These are phyloP conservation scores for Calocybe cyanea DNA, from an alignment of 768 basidiomycete species.

Conservation along the genomic window DNA sequence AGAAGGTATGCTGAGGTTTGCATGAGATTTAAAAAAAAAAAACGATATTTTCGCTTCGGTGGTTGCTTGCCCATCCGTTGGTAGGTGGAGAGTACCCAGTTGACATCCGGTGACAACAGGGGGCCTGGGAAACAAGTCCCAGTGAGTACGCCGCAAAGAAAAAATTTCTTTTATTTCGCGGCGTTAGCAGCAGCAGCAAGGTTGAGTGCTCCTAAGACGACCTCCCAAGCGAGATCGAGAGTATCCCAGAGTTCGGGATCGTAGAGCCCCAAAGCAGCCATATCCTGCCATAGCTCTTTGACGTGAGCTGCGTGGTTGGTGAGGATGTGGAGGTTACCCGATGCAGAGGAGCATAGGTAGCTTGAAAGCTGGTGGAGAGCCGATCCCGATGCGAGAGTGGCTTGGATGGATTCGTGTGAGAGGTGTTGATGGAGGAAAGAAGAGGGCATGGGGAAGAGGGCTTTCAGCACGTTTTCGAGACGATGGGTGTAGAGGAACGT, in stretches of 20 bases:
- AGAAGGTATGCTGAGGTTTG: too few relatives aligned
- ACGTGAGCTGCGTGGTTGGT: conserved; percentile 62
- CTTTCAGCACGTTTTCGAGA: conserved; percentile 51
- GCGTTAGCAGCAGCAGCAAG: too few relatives aligned
- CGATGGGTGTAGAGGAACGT: conserved; percentile 79
- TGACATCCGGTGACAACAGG: too few relatives aligned
- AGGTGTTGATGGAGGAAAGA: conserved; percentile 37
- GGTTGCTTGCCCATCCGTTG: too few relatives aligned
- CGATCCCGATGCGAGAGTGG: conserved; percentile 42
- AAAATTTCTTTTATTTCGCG: too few relatives aligned
- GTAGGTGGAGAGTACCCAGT: too few relatives aligned
- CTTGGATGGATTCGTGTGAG: conserved; percentile 40
- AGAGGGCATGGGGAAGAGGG: conserved; percentile 58
- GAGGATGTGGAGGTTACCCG: conserved; percentile 38
- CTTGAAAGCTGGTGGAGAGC: conserved; percentile 53
- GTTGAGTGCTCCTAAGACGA: conserved; percentile 57
- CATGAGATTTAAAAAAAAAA: too few relatives aligned
- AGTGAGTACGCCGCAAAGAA: too few relatives aligned
- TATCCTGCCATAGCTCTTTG: conserved; percentile 79
- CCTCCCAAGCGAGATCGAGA: conserved; percentile 77
- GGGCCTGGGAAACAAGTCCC: too few relatives aligned
- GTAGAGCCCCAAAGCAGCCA: conserved; percentile 67
- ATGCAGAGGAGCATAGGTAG: conserved; percentile 46
- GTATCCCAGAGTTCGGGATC: conserved; percentile 76
- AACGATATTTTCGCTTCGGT: too few relatives aligned